Conservation (phyloP, 1,284 basidiomycete species). For the Tausonia pullulans region DNA sequence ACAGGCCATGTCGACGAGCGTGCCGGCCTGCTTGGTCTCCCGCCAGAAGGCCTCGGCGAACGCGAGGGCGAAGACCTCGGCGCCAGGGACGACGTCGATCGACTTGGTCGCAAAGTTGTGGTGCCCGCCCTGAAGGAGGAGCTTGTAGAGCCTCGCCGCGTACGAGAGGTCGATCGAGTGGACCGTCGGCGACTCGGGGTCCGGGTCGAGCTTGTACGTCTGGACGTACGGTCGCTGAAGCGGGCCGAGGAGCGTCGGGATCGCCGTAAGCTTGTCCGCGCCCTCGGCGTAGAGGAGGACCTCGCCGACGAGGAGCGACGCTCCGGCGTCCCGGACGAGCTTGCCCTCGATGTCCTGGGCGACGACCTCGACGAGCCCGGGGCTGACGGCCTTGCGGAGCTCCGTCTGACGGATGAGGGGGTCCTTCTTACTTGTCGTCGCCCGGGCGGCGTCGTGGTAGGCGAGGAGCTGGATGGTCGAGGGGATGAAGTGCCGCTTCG, state of each 20-base stretch:
- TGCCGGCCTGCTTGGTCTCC: slow-evolving; percentile 37
- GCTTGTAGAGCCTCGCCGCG: slow-evolving; percentile 69
- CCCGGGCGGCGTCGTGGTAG: slow-evolving; percentile 57
- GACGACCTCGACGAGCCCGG: slow-evolving; percentile 55
- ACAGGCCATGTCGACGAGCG: slow-evolving; percentile 48
- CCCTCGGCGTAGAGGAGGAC: slow-evolving; percentile 70
- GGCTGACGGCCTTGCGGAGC: slow-evolving; percentile 56
- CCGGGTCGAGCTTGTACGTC: slow-evolving; percentile 21
- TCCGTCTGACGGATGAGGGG: slow-evolving; percentile 50
- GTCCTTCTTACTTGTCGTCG: slow-evolving; percentile 69
- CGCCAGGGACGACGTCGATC: slow-evolving; percentile 39
- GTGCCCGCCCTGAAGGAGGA: slow-evolving; percentile 77
- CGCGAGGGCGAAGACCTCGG: slow-evolving; percentile 45
- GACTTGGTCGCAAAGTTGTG: slow-evolving; percentile 52
- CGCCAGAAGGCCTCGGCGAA: slow-evolving; percentile 51
- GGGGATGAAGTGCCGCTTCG: slow-evolving; percentile 68
- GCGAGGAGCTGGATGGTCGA: slow-evolving; percentile 46
- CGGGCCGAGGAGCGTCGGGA: slow-evolving; percentile 34
- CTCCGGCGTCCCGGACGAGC: slow-evolving; percentile 59
- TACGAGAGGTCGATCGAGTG: slow-evolving; percentile 70
- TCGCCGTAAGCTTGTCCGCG: slow-evolving; percentile 32
- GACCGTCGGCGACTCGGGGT: slow-evolving; percentile 25
- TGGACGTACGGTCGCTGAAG: slow-evolving; percentile 33
- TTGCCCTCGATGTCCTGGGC: slow-evolving; percentile 44
- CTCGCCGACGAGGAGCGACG: slow-evolving; percentile 62